Base-by-base conservation (phyloP, 805 yeast species). In the Wickerhamomyces canadensis region DNA sequence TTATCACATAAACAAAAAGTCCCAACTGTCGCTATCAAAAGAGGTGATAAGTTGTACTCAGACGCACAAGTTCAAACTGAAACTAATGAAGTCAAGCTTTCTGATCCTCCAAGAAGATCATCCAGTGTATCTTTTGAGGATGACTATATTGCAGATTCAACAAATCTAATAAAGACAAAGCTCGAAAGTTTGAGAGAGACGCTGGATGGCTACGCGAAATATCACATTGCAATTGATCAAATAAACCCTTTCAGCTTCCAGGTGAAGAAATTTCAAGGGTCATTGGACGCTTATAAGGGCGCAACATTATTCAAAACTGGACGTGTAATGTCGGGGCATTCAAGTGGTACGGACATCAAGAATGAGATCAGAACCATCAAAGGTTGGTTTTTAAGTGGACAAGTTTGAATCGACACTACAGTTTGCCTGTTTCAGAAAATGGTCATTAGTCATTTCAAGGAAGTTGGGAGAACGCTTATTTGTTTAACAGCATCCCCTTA, bases 1-100 rank as follows among this genome's bases (percentile, higher is more conserved):
- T 38, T 57, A n/a, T 43, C 61, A 6, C 42, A 54, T 15, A 52
- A 51, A 14, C 44, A 59, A 27, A 50, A 49, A 19, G 60, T 70
- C 1, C 70, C 76, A 4, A 48, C 64, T 4, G 62, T 70, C n/a
- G 62, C 62, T 10, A 51, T 70, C 12, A 69, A 65, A 17, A 65
- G 65, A 43, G 66, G 65, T 27, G 68, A 64, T 19, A 49, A 49
- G 17, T 44, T 57, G 18, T 59, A 62, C 34, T 57, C 62, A 13
- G 71, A 65, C 46, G 57, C 66, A 11, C 54, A 52, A 40, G 44
- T 56, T 12, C 58, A 53, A 27, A 53, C 59, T 14, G 46, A 36
- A 11, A 41, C 31, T 25, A 30, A 38, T 8, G 41, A 41, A 8
- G 17, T 13, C 16, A 17, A 14, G 6, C 13, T 19, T 8, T n/a